Evolutionary conservation across 2,329 filamentous ascomycete species (phyloP), one percentile per base, ranked within the genome.

Genomic region (Lecanicillium sp.): DNA sequence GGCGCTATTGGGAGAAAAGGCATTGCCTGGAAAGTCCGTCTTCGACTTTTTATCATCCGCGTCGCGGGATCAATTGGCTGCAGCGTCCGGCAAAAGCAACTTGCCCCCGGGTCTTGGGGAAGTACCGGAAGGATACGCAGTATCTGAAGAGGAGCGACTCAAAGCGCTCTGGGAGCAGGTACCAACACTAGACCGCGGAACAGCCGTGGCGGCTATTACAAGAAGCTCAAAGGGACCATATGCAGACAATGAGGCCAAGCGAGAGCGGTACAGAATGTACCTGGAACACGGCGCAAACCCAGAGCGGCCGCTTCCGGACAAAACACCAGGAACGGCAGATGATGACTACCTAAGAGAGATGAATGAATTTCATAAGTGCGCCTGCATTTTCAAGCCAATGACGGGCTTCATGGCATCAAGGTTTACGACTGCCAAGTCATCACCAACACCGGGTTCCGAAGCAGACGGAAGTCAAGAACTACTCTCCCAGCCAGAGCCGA

Each of bases 371-470:
- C 63, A 64, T 48, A 70, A 69, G 43, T 78, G 74, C 43, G 74
- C 73, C 11, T 60, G 68, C 43, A 77, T 96, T 15, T 98, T 96
- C 67, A 90, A 85, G 56, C 92, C 92, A 1, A 85, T 94, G 64
- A 86, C 85, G 3, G 88, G 88, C 0, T 71, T 86, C 45, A 96
- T 98, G 87, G 92, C 90, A 13, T 87, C 85, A 15, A 80, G 90
- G 0, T 98, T 98, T 57, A 95, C 88, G 0, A 82, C 84, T 2
- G 75, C 79, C 1, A 75, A 76, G 8, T 67, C 73, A 0, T 49
- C 62, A 8, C 51, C 61, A 5, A 43, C 54, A 7, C 52, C 58
- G 9, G 37, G 44, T 13, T 45, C 43, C n/a, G 41, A 32, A 34
- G n/a, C 14, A 35, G 17, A 43, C 16, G 37, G 45, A 18, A 16